Evolutionary conservation across 352 stramenopile genomes (phyloP).

Genomic region (Globisporangium ultimum): DNA sequence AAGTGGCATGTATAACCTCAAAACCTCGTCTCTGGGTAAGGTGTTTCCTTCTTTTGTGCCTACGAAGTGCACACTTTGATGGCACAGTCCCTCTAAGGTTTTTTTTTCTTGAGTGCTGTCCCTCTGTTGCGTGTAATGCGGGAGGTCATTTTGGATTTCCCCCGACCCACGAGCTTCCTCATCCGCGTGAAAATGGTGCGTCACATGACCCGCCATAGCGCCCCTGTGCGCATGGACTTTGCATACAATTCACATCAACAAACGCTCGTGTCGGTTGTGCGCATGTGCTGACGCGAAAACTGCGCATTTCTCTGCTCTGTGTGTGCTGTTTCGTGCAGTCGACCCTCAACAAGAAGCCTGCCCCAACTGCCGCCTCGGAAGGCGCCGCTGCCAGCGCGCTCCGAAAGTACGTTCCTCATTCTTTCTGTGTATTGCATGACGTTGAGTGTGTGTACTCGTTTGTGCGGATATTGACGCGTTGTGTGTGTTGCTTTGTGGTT

Average conservation of each 20-base stretch:
- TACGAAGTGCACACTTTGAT: no score
- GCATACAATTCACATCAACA: no score
- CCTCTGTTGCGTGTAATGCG: background rate
- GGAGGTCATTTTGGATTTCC: conserved; percentile 18
- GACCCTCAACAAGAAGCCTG: conserved; percentile 59
- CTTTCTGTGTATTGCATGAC: background rate
- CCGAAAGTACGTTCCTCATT: conserved; percentile 44
- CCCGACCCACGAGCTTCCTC: conserved; percentile 3
- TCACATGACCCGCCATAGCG: background rate
- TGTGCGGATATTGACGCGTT: background rate
- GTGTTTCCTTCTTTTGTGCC: no score
- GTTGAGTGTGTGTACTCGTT: no score
- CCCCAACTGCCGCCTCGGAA: conserved; percentile 51
- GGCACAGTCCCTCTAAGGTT: no score
- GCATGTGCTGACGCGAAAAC: background rate
- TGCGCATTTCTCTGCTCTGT: background rate
- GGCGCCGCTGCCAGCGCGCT: conserved; percentile 66
- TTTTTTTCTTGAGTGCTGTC: no score
- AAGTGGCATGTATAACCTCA: no score
- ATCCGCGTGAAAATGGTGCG: conserved; percentile 12
- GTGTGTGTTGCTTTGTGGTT: background rate
- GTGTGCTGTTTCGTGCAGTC: conserved; percentile 18
- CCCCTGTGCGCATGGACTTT: no score
- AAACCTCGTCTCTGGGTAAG: no score
- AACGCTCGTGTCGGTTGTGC: no score